Base-by-base conservation (phyloP, 169 alveolate genomes). In the Babesia ovis region DNA sequence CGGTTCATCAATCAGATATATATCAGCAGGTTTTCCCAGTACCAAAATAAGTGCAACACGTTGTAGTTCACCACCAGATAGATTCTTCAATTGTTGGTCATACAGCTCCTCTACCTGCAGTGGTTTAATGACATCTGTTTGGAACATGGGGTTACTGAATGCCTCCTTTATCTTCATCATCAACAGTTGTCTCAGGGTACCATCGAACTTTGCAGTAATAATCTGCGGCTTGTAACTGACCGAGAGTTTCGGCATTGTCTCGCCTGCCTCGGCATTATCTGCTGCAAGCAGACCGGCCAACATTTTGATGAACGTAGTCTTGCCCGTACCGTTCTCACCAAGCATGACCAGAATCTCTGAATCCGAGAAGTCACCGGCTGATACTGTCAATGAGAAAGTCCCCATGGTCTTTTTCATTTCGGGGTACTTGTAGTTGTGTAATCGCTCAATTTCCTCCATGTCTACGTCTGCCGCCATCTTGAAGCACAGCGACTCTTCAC, bases 11-110 rank as follows among this genome's bases (percentile, higher is more conserved):
- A 98, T 96, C 41, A 98, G 92, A 89, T 97, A 98, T 23, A 98
- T 95, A 74, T 97, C 98, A 1, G 99, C 99, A 39, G 98, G 97
- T 81, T 96, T 97, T 1, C 99, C 99, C 68, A 98, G 89, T 8
- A 99, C 99, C 41, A 98, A 84, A 29, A 96, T 95, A 35, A 98
- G 89, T 8, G 99, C 99, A 12, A 97, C 99, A 76, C 99, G 92
- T 89, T 98, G 98, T 56, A 98, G 91, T 91, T 98, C 99, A 39
- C 99, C 99, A 57, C 99, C 99, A n/a, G 99, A 95, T 41, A 96
- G 90, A 51, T 89, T 92, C 85, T 95, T 94, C 16, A 98, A 98
- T 70, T 97, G 96, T 77, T 97, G 96, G 87, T 98, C 99, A 61
- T 92, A 83, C 45, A 98, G 86, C 23, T 85, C 80, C 43, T 97